Base-by-base conservation (phyloP, 805 yeast species). In the Candida gorgasii region DNA sequence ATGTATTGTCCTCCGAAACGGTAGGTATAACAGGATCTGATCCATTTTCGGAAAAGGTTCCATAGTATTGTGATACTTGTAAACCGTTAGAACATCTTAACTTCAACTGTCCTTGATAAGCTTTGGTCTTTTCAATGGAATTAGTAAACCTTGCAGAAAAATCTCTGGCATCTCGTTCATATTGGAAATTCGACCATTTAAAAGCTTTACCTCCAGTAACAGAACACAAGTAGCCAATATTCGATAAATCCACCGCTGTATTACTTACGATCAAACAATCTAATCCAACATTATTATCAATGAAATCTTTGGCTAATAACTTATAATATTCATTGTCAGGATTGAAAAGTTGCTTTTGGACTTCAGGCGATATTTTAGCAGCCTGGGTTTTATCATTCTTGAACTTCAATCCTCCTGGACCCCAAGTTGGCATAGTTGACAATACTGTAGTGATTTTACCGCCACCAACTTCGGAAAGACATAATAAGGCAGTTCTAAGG, bases 21-120 rank as follows among this genome's bases (percentile, higher is more conserved):
- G 78, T 67, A 0, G 95, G 89, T n/a, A 87, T 61, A n/a, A 67
- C 62, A 5, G 93, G 92, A 54, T 85, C 95, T n/a, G 52, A 53
- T 2, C 59, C 36, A 3, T 54, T 51, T 1, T 61, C 50, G 0
- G 66, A 47, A 3, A 70, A 62, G 5, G 73, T 62, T 0, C 92
- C 92, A 53, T 84, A 85, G 58, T 89, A 87, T 43, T 79, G 79
- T 12, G 78, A 65, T 7, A 92, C 88, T 56, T 87, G 95, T 40
- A 93, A 67, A 0, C 98, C 98, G 49, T 77, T 80, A 1, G 97
- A 89, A 53, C 90, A 84, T 50, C 99, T 84, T 18, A 89, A 77
- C 56, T 89, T 89, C 49, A 92, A 63, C 50, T 84, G 84, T 4
- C 86, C 90, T 59, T 87, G 93, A 53, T 85, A 85, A 4, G 95